Evolutionary conservation across 1,284 basidiomycete species (phyloP).

Genomic region (Nidula niveotomentosa): DNA sequence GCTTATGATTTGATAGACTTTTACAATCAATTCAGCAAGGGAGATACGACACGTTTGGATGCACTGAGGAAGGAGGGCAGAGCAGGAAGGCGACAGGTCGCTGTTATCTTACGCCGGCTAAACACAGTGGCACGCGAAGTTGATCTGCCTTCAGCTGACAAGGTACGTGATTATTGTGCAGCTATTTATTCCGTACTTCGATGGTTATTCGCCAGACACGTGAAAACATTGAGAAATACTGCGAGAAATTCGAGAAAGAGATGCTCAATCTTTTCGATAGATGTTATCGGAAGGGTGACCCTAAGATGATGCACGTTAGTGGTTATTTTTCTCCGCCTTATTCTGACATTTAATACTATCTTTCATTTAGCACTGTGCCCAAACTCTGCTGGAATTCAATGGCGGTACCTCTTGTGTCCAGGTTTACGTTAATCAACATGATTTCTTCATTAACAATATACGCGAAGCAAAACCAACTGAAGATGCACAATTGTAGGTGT

Average conservation of each 20-base stretch:
- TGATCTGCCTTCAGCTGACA: constrained; percentile 79
- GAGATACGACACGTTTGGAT: constrained; percentile 80
- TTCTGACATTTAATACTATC: constrained; percentile 1
- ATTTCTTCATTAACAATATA: constrained; percentile 95
- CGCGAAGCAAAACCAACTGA: constrained; percentile 59
- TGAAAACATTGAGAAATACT: constrained; percentile 92
- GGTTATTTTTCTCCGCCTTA: constrained; percentile 1
- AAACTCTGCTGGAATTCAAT: constrained; percentile 97
- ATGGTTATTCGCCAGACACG: constrained; percentile 51
- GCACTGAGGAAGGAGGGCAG: constrained; percentile 83
- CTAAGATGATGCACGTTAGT: constrained; percentile 96
- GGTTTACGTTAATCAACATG: constrained; percentile 99
- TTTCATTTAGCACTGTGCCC: constrained; percentile 83
- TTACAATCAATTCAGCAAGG: constrained; percentile 91
- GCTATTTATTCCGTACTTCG: too few species aligned
- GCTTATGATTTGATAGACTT: constrained; percentile 95
- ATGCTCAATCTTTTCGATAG: constrained; percentile 96
- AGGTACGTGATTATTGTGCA: constrained; percentile 41
- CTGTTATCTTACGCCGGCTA: constrained; percentile 86
- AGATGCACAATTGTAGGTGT: constrained; percentile 61
- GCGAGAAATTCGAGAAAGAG: constrained; percentile 98
- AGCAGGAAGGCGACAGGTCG: constrained; percentile 87
- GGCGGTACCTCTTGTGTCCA: constrained; percentile 96
- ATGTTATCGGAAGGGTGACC: constrained; percentile 95
- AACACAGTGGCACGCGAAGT: constrained; percentile 91